Base-by-base conservation (phyloP, 129 eudicot genomes). In the Artemisia tridentata region DNA sequence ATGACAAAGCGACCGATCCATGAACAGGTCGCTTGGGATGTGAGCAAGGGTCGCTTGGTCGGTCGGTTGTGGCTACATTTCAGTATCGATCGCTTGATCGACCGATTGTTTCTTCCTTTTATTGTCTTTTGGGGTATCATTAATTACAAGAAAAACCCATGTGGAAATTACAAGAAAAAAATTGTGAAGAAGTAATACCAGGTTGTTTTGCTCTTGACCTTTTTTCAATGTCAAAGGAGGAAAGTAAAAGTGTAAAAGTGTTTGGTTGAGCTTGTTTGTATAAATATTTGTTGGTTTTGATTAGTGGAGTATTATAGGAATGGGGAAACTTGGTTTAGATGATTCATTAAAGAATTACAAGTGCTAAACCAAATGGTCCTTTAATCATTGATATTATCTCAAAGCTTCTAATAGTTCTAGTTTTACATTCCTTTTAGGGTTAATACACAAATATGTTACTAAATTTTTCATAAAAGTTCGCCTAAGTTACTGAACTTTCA, bases 121-220 rank as follows among this genome's bases (percentile, higher is more conserved):
- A 18, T 16, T 68, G 14, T 76, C 11, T 50, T 19, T 54, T 53
- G 34, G 72, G 76, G 73, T 62, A 53, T 63, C 66, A 77, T 77
- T 77, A 70, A 77, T 70, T 63, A 29, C 15, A 55, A 66, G 72
- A 53, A 43, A 74, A 31, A 54, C 52, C 47, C 0, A 72, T 23
- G 79, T 56, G 73, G 70, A 51, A 77, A 38, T 69, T 62, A 57
- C 71, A 73, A 68, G 76, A 69, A 64, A 72, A 76, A 58, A 64
- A 72, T 43, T 18, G 53, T 72, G 52, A 27, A 17, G 81, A 79
- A 76, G 61, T 60, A 38, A 78, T 65, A 76, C 86, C 84, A 76
- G 76, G 76, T 77, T 63, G 48, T 16, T 52, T 38, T 51, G 53
- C 57, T 79, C n/a, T 72, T 72, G 25, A 48, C 67, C 63, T 47